These are phyloP conservation scores for Amanita polypyramis DNA, from an alignment of 768 basidiomycete species.

Conservation along the genomic window DNA sequence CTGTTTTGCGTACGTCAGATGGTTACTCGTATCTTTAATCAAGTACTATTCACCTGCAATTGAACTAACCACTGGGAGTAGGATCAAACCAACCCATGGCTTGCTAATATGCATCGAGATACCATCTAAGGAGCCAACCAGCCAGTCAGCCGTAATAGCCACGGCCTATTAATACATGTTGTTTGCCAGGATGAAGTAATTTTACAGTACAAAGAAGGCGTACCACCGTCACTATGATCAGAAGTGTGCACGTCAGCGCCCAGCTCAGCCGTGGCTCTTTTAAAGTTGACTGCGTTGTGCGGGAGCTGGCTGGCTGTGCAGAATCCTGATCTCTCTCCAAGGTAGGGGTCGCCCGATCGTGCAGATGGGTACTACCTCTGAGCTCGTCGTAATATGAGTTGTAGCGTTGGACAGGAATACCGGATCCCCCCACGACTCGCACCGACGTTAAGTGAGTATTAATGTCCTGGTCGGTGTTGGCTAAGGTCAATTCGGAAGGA, in stretches of 20 bases:
- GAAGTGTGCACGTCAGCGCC: conserved; percentile 41
- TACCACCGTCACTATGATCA: conserved; percentile 56
- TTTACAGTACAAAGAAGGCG: conserved; percentile 14
- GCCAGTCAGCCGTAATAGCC: conserved; percentile 47
- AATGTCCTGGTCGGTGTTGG: conserved; percentile 8
- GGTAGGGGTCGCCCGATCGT: background rate
- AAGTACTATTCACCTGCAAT: conserved; percentile 44
- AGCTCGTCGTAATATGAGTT: background rate
- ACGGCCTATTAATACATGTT: conserved; percentile 28
- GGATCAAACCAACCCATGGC: conserved; percentile 83
- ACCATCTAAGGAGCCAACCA: conserved; percentile 80
- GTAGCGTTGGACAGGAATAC: background rate
- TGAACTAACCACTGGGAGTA: conserved; percentile 78
- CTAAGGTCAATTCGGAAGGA: conserved; percentile 12
- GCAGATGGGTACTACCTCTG: background rate
- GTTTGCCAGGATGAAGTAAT: background rate
- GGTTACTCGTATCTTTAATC: background rate
- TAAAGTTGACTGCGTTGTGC: background rate
- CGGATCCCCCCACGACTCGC: background rate
- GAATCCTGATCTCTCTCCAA: background rate
- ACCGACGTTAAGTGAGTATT: background rate
- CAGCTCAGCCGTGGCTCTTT: conserved; percentile 50
- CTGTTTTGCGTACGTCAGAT: conserved; percentile 23
- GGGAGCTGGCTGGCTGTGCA: background rate
- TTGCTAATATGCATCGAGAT: conserved; percentile 64